Percentiles rank a stretch among this genome's conserved stretches.
These are phyloP conservation scores for Gracilaria gracilis DNA, from an alignment of 23 red algal species.

Conservation along the genomic window DNA sequence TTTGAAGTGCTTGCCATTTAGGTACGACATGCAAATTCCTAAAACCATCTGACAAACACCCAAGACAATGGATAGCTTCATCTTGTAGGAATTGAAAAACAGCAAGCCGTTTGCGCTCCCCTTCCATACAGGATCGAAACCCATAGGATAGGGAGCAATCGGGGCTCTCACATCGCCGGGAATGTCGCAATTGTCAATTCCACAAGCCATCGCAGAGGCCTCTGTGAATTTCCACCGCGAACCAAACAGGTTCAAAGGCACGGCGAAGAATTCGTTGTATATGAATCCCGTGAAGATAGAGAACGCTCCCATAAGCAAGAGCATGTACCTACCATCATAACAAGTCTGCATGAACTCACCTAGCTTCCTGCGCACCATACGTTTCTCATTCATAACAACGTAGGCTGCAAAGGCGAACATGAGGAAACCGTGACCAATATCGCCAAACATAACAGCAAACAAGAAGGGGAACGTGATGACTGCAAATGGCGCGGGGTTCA, in stretches of 20 bases:
- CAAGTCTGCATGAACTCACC: constrained; percentile 92
- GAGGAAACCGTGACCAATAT: constrained; percentile 95
- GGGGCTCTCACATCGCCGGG: constrained; percentile 68
- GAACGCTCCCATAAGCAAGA: constrained; percentile 96
- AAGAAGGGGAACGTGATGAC: constrained; percentile 95
- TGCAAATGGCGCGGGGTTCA: constrained; percentile 94
- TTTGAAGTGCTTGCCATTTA: constrained; percentile 79
- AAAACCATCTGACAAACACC: constrained; percentile 97
- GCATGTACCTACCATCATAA: constrained; percentile 95
- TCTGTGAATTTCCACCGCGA: constrained; percentile 82
- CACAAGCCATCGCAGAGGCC: constrained; percentile 84
- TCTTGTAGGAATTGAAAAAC: constrained; percentile 98
- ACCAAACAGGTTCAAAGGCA: constrained; percentile 91
- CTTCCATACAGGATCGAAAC: constrained; percentile 98
- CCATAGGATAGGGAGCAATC: constrained; percentile 84
- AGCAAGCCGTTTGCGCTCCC: constrained; percentile 76
- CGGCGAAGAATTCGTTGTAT: constrained; percentile 97
- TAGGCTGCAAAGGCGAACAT: constrained; percentile 87
- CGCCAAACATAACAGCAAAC: constrained; percentile 99
- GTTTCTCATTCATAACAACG: constrained; percentile 75
- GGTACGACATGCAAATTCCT: constrained; percentile 90
- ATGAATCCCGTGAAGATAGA: constrained; percentile 97
- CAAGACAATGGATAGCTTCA: constrained; percentile 95
- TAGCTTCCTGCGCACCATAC: constrained; percentile 75
- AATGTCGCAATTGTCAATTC: constrained; percentile 88